Conservation (phyloP, 805 yeast species). For the Candida awuae region DNA sequence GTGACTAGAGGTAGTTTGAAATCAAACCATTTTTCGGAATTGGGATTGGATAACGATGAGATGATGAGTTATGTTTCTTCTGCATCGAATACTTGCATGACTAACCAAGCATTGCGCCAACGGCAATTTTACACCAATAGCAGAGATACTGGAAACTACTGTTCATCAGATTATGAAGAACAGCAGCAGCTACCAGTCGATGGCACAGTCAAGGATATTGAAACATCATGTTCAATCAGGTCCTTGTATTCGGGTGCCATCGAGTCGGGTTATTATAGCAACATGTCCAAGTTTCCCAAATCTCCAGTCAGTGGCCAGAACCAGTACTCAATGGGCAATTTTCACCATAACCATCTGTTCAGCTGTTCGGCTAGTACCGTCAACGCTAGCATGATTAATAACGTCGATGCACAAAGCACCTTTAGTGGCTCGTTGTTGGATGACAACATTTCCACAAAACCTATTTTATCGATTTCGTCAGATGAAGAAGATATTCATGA, state of each 20-base stretch:
- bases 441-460: conserved; percentile 36
- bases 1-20: too few species aligned
- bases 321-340: too few species aligned
- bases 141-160: too few species aligned
- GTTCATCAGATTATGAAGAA: too few species aligned
- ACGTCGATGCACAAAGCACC: conserved; percentile 2
- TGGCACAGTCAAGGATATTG: neutral
- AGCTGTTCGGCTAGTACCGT: neutral
- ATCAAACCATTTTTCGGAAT: too few species aligned
- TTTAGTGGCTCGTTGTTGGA: conserved; percentile 7
- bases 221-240: conserved; percentile 1
- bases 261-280: neutral
- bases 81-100: neutral
- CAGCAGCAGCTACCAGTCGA: too few species aligned
- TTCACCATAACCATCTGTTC: too few species aligned
- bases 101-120: conserved; percentile 1
- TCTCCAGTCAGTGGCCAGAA: too few species aligned
- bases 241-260: conserved; percentile 2
- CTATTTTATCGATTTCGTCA: conserved; percentile 33
- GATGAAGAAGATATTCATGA: conserved; percentile 8
- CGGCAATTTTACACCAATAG: conserved; percentile 4
- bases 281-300: neutral
- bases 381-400: neutral
- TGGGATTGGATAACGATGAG: conserved; percentile 5
- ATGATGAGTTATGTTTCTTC: conserved; percentile 7